Evolutionary conservation across 306 rosid species (phyloP).

Genomic region (Quercus glauca): DNA sequence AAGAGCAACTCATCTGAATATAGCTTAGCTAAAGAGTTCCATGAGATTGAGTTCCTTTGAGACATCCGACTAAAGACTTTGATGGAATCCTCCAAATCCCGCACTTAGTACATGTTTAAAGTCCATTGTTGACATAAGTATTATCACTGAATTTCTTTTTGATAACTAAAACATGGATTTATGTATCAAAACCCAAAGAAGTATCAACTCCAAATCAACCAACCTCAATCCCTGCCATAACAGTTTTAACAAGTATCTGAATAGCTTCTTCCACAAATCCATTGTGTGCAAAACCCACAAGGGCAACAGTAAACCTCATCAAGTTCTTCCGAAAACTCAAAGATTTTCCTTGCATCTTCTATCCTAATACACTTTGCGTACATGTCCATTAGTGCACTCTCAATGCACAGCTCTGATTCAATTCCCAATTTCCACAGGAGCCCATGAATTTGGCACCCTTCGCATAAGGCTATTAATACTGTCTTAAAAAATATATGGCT

Average conservation of each 20-base stretch:
- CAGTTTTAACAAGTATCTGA: constrained; percentile 60
- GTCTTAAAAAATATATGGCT: too few species aligned
- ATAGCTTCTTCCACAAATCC: constrained; percentile 84
- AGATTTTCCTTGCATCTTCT: constrained; percentile 69
- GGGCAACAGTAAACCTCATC: constrained; percentile 82
- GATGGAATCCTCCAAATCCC: constrained; percentile 57
- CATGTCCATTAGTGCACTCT: constrained; percentile 73
- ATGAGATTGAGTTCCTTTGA: constrained; percentile 56
- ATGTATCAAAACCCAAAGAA: constrained; percentile 69
- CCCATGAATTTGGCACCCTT: too few species aligned
- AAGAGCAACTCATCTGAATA: too few species aligned
- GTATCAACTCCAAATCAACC: constrained; percentile 77
- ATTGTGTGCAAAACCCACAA: constrained; percentile 82
- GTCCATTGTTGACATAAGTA: constrained; percentile 75
- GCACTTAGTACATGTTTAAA: constrained; percentile 90
- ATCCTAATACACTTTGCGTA: constrained; percentile 72
- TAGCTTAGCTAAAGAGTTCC: too few species aligned
- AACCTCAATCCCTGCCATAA: constrained; percentile 54
- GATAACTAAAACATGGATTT: constrained; percentile 60
- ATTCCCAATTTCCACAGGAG: too few species aligned
- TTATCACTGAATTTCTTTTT: constrained; percentile 60
- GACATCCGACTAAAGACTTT: constrained; percentile 54
- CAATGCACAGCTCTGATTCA: too few species aligned
- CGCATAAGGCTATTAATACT: too few species aligned
- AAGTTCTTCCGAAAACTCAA: constrained; percentile 61